These are phyloP conservation scores for Liquidambar formosana DNA, from an alignment of 164 flowering plant species.

Conservation along the genomic window DNA sequence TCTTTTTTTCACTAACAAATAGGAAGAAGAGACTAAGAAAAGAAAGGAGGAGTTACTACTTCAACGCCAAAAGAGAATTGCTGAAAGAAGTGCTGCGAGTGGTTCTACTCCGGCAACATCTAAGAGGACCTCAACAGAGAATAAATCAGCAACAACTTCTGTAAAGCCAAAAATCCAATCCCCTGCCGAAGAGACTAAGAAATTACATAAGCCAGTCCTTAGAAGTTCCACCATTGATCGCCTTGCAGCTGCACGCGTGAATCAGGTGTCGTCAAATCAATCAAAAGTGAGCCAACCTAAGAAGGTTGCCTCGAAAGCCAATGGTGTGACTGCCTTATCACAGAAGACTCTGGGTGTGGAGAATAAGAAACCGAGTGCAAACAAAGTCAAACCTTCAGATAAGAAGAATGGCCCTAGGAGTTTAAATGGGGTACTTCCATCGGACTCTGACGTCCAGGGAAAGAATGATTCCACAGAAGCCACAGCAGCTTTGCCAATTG, in stretches of 20 bases:
- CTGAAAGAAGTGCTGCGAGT: constrained; percentile 70
- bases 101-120: constrained; percentile 33
- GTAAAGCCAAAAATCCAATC: constrained; percentile 31
- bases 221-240: constrained; percentile 67
- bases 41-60: constrained; percentile 63
- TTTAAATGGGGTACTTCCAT: constrained; percentile 8
- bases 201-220: constrained; percentile 38
- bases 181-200: constrained; percentile 34
- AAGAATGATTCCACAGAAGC: constrained; percentile 17
- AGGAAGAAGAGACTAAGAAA: constrained; percentile 85
- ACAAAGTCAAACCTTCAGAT: constrained; percentile 29
- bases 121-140: constrained; percentile 29
- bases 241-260: constrained; percentile 52
- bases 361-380: constrained; percentile 32
- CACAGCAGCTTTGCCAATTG: constrained; percentile 8
- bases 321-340: constrained; percentile 21
- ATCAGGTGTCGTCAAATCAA: constrained; percentile 29
- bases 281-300: constrained; percentile 35
- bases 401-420: constrained; percentile 19
- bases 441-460: constrained; percentile 14
- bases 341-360: constrained; percentile 27
- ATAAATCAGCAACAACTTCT: constrained; percentile 23
- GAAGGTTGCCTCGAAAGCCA: constrained; percentile 39
- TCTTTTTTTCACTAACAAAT: constrained; percentile 6
- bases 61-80: constrained; percentile 84